These are phyloP conservation scores for Aspergillus terreus DNA, from an alignment of 2,329 filamentous ascomycete species.

Conservation along the genomic window DNA sequence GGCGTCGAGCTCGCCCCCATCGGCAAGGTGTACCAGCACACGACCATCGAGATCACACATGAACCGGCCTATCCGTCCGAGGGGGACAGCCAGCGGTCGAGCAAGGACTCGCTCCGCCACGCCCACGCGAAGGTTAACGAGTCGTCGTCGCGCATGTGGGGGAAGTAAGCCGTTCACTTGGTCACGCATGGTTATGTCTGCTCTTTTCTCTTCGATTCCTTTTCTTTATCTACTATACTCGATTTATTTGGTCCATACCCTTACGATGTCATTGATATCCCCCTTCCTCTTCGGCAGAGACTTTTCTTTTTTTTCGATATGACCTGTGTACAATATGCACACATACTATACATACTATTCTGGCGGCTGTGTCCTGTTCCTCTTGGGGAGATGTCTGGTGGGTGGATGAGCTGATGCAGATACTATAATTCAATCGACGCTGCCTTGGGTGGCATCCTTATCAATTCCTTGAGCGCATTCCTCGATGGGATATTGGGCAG, in stretches of 20 bases:
- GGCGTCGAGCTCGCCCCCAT: conserved; percentile 30
- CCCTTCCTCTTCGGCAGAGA: not conserved
- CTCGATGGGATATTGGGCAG: too few species aligned
- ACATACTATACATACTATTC: too few species aligned
- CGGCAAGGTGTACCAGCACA: conserved; percentile 42
- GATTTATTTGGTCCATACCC: not conserved
- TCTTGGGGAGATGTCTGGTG: too few species aligned
- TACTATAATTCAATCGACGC: too few species aligned
- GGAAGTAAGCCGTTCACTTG: conserved; percentile 14
- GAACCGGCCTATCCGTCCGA: conserved; percentile 30
- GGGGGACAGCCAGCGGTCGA: conserved; percentile 25
- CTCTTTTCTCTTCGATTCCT: not conserved
- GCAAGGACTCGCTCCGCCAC: conserved; percentile 20
- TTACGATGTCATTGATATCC: not conserved
- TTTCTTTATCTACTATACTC: not conserved
- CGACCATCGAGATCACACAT: conserved; percentile 41
- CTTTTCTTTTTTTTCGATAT: not conserved
- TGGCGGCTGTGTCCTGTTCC: too few species aligned
- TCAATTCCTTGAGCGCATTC: too few species aligned
- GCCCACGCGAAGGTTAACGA: conserved; percentile 8
- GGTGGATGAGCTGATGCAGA: too few species aligned
- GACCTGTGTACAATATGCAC: too few species aligned
- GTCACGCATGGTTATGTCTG: not conserved
- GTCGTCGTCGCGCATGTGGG: conserved; percentile 19
- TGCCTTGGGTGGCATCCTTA: too few species aligned